Evolutionary conservation across 805 yeast genomes (phyloP).

Genomic region (Candida vartiovaarae): DNA sequence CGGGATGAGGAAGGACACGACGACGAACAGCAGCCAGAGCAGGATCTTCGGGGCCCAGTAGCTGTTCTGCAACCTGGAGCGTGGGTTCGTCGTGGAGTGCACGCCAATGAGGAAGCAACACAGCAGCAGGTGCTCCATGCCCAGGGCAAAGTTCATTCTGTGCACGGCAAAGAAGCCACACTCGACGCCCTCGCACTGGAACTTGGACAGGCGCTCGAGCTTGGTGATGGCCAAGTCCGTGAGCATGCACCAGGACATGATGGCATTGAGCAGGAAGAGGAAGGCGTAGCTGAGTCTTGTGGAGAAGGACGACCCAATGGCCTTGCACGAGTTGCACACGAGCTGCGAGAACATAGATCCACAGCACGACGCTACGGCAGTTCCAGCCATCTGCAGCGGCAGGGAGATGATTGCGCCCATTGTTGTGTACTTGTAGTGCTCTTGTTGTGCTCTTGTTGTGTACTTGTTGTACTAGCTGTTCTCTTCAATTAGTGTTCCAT

Average conservation of each 20-base stretch:
- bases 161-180: conserved; percentile 97
- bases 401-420: conserved; percentile 44
- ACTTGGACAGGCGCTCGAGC: conserved; percentile 63
- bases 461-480: not conserved
- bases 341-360: conserved; percentile 80
- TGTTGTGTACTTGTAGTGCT: not conserved
- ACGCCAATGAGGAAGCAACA: conserved; percentile 68
- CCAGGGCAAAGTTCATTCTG: conserved; percentile 82
- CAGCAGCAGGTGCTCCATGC: conserved; percentile 64
- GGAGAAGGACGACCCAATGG: conserved; percentile 58
- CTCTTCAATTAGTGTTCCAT: no score
- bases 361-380: conserved; percentile 62
- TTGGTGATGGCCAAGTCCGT: conserved; percentile 71
- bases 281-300: conserved; percentile 86
- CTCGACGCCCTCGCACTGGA: conserved; percentile 72
- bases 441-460: not conserved
- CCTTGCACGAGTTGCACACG: conserved; percentile 43
- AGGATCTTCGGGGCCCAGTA: conserved; percentile 78
- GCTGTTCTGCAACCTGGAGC: conserved; percentile 84
- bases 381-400: conserved; percentile 57
- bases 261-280: conserved; percentile 67
- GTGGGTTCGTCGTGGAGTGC: conserved; percentile 65
- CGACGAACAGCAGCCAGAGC: conserved; percentile 48
- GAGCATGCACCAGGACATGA: conserved; percentile 88
- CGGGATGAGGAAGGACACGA: conserved; percentile 71